A percentile compares a stretch with the other conserved stretches of the same genome.
Evolutionary conservation across 2,329 filamentous ascomycete genomes (phyloP).

Genomic region (Fusarium nisikadoi): DNA sequence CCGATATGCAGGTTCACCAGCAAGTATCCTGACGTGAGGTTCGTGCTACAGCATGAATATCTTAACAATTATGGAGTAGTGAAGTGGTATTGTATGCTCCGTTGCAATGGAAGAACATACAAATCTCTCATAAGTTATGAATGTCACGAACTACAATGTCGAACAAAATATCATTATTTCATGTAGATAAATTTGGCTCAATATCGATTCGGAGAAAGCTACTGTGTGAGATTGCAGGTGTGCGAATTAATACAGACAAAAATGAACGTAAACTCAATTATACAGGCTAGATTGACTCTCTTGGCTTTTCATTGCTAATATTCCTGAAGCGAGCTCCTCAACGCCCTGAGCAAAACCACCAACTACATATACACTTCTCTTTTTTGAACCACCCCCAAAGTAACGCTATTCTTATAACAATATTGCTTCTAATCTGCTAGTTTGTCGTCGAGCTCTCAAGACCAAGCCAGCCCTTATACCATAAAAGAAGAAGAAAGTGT

Average conservation of each 20-base stretch:
- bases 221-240: background rate
- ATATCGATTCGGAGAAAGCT: background rate
- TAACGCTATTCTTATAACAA: slow-evolving; percentile 9
- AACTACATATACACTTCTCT: background rate
- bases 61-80: background rate
- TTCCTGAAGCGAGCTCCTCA: slow-evolving; percentile 17
- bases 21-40: slow-evolving; percentile 6
- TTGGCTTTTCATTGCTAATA: slow-evolving; percentile 27
- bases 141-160: background rate
- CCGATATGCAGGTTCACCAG: slow-evolving; percentile 16
- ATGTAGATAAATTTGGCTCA: background rate
- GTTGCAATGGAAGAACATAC: background rate
- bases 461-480: slow-evolving; percentile 7
- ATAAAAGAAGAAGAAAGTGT: slow-evolving; percentile 24
- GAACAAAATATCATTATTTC: background rate
- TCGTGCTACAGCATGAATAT: slow-evolving; percentile 28
- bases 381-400: background rate
- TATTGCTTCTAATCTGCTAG: slow-evolving; percentile 10
- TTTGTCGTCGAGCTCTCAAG: slow-evolving; percentile 10
- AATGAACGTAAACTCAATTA: background rate
- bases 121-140: background rate
- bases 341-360: slow-evolving; percentile 16
- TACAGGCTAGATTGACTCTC: background rate
- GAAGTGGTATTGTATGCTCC: background rate
- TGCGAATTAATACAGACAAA: background rate